These are phyloP conservation scores for Candida dajiaensis DNA, from an alignment of 805 yeast genomes.

Conservation along the genomic window DNA sequence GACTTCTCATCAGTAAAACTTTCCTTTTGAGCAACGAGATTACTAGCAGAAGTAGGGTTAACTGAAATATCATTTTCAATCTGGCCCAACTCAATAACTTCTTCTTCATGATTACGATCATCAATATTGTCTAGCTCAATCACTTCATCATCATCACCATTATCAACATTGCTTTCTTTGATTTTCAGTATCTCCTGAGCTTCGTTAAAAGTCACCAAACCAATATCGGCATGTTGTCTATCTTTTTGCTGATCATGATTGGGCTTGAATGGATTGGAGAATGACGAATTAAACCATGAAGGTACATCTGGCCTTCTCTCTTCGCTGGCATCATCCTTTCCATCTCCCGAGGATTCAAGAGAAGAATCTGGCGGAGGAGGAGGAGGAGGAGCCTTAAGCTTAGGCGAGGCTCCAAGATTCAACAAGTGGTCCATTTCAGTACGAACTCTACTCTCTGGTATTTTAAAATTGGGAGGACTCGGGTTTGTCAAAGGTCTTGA, in stretches of 20 bases:
- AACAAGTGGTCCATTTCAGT: slow-evolving; percentile 19
- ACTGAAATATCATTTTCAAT: slow-evolving; percentile 1
- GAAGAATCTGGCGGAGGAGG: not conserved
- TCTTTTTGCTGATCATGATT: not conserved
- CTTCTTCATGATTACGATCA: slow-evolving; percentile 16
- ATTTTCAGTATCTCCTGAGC: slow-evolving; percentile 29
- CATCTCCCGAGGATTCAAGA: not conserved
- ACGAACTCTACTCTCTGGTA: slow-evolving; percentile 3
- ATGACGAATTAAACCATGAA: slow-evolving; percentile 4
- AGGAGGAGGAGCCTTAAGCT: not conserved
- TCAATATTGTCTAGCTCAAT: no score
- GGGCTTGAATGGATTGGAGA: not conserved
- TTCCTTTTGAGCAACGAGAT: not conserved
- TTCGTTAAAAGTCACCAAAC: slow-evolving; percentile 47
- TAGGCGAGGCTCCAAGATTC: not conserved
- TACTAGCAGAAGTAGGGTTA: not conserved
- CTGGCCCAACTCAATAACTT: slow-evolving; percentile 5
- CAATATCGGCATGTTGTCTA: slow-evolving; percentile 40
- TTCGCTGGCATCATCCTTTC: not conserved
- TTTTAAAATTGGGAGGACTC: not conserved
- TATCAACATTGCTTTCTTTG: slow-evolving; percentile 7
- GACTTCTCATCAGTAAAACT: not conserved
- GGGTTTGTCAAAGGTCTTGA: not conserved
- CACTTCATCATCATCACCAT: slow-evolving; percentile 15
- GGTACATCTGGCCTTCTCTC: not conserved